Evolutionary conservation across 1,139 yeast genomes (phyloP), one percentile per base, ranked within the genome.

Genomic region (Candida sp.): DNA sequence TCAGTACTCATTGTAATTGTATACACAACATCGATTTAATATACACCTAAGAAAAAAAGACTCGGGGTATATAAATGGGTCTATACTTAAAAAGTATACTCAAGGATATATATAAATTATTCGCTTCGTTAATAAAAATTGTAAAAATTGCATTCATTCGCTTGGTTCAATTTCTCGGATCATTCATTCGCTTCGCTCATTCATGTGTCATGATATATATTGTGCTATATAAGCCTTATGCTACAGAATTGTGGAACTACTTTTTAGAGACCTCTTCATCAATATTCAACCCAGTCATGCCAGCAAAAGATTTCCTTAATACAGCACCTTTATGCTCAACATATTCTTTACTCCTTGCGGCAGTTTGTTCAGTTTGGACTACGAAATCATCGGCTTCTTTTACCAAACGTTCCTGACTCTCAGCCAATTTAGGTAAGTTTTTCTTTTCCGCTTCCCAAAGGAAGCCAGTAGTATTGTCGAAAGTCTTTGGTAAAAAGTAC

Each of bases 401-500:
- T 35, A 69, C 66, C 25, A 81, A 71, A 39, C 63, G 59, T 42
- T 72, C 66, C 56, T 91, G 97, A 46, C 79, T 80, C 41, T 77
- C 66, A 6, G 95, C 90, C 37, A 89, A 63, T 35, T 69, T 72
- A 3, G 97, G 95, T 44, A 85, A 68, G 37, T 75, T 70, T 45
- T 74, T 64, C 59, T 81, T 71, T 64, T 93, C 97, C 51, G 82
- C 72, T 43, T 70, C 72, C 82, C 91, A 84, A 3, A 80, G 64
- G 51, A 85, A 80, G 8, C 68, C 66, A 21, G 77, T 68, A 7
- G 91, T 81, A 60, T 87, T 89, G 35, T 61, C 60, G 56, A 79
- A 88, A 0, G 99, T 90, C 38, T 75, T 67, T 22, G 99, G 99
- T 54, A 91, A 73, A 52, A 86, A 84, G 63, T 82, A 78, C 47